Evolutionary conservation across 331 rosid species (phyloP).

Genomic region (Malus hybrid): DNA sequence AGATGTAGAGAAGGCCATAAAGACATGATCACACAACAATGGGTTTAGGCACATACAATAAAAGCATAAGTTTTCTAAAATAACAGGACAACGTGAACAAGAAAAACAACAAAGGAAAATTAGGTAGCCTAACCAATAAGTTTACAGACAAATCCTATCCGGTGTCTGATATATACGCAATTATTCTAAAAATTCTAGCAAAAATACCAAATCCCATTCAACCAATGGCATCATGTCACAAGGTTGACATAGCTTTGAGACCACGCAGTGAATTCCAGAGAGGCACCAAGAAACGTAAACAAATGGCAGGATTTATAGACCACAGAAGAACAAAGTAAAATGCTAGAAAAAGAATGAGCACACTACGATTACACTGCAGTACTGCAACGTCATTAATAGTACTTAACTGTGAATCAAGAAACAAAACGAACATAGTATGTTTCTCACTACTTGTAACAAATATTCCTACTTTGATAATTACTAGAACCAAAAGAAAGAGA

Average conservation of each 20-base stretch:
- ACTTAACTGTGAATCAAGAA: not conserved
- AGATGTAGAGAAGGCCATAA: not conserved
- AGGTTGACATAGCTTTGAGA: too few species aligned
- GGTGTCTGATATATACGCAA: not conserved
- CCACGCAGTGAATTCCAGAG: too few species aligned
- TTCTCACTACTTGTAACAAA: not conserved
- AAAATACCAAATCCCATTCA: not conserved
- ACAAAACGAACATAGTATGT: not conserved
- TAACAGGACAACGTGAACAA: not conserved
- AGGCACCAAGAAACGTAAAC: not conserved
- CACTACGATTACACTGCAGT: not conserved
- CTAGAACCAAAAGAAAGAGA: not conserved
- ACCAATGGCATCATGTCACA: not conserved
- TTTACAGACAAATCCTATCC: not conserved
- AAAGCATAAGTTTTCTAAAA: slow-evolving; percentile 64
- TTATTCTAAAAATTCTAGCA: not conserved
- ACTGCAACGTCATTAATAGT: not conserved
- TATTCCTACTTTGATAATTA: not conserved
- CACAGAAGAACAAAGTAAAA: not conserved
- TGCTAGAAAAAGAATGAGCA: not conserved
- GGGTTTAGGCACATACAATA: slow-evolving; percentile 41
- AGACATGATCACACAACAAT: not conserved
- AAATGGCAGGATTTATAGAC: not conserved
- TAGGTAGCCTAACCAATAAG: not conserved
- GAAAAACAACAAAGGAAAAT: not conserved